phyloP scores from a whole-genome alignment of 2,329 filamentous ascomycete genomes.

The Rhinocladiella mackenziei region DNA sequence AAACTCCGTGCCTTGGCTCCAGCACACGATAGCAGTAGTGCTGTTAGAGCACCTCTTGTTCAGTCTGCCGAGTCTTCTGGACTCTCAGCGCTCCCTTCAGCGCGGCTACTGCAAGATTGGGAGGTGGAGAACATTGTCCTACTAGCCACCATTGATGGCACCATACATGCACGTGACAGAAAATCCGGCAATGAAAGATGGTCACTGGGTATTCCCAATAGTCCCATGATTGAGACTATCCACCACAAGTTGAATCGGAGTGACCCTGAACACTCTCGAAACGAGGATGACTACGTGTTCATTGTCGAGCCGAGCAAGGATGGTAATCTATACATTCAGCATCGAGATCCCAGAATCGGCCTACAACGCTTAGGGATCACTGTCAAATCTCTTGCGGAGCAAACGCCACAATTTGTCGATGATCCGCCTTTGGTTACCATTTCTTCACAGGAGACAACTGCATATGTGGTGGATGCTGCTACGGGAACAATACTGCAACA shows the following conservation, averaged over 20 bases:
- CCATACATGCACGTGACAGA: conserved; percentile 85
- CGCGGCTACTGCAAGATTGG: conserved; percentile 98
- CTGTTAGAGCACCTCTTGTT: conserved; percentile 92
- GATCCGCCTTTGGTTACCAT: conserved; percentile 81
- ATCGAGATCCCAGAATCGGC: conserved; percentile 55
- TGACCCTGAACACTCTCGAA: conserved; percentile 52
- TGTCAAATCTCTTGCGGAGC: conserved; percentile 76
- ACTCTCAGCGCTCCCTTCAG: conserved; percentile 78
- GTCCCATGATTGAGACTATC: conserved; percentile 84
- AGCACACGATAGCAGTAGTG: conserved; percentile 60
- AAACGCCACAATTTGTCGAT: conserved; percentile 67
- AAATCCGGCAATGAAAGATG: conserved; percentile 79
- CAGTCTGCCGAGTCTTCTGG: conserved; percentile 61
- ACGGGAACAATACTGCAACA: conserved; percentile 78
- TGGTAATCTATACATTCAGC: conserved; percentile 82
- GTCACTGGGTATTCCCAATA: conserved; percentile 72
- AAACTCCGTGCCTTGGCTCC: conserved; percentile 73
- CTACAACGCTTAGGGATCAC: conserved; percentile 48
- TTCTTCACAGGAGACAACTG: conserved; percentile 82
- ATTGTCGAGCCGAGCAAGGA: conserved; percentile 88
- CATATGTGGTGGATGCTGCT: conserved; percentile 83
- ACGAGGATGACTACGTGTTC: conserved; percentile 85
- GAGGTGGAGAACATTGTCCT: conserved; percentile 99
- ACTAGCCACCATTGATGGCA: conserved; percentile 98
- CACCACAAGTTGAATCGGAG: conserved; percentile 71